Evolutionary conservation across 306 rosid genomes (phyloP), one percentile per base, ranked within the genome.

Genomic region (Medicago arabica): DNA sequence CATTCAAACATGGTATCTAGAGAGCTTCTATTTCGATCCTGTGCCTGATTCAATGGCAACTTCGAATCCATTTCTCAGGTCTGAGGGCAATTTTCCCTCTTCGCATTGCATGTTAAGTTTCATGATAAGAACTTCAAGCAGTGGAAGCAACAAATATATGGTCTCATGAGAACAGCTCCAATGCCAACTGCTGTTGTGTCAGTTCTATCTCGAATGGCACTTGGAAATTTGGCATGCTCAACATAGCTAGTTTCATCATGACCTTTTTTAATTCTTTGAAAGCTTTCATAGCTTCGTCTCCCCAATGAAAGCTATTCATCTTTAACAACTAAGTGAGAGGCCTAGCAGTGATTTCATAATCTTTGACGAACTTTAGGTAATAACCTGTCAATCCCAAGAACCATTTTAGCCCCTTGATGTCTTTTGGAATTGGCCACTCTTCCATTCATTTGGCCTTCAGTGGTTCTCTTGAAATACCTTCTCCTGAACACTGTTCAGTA

Each of bases 311-410:
- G 12, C 67, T 61, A 23, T 58, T 23, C 31, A 28, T 28, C 36
- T 58, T 23, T 58, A 58, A 21, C 14, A 31, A 61, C 1, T 7
- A 43, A 60, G 18, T 28, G 66, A 28, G 41, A 31, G 19, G 67
- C 21, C 67, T 61, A 21, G 64, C 64, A 58, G 23, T 58, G 31
- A 61, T 18, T 55, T 4, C 31, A 8, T 61, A 31, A 31, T 61
- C 67, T 61, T 14, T 61, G 67, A 61, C 67, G 15, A 31, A 61
- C 67, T 61, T 8, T 31, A 5, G 31, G 18, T 60, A 28, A 28
- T 60, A 14, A 28, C 9, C 41, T 60, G 18, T 28, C 43, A 60
- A 60, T 60, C 6, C 40, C 19, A 28, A 60, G 41, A 60, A 28
- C 41, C 66, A 5, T 31, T 43, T 31, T 34, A 61, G 13, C 43